These are phyloP conservation scores for Boletus reticuloceps DNA, from an alignment of 768 basidiomycete genomes.

Conservation along the genomic window DNA sequence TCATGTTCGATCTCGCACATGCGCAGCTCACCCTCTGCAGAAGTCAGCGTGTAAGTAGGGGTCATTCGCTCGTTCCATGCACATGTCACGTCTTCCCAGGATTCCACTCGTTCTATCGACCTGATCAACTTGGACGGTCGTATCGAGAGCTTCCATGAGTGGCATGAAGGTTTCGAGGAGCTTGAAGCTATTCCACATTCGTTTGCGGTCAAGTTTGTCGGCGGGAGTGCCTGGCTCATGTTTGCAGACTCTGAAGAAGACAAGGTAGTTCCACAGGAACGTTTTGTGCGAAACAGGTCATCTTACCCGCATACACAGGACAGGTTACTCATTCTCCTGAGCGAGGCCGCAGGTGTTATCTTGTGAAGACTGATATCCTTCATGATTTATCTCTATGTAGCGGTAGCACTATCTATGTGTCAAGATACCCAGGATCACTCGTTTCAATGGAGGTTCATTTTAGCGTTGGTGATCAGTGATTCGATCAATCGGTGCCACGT, in stretches of 20 bases:
- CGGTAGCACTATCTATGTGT: constrained; percentile 11
- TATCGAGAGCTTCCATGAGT: constrained; percentile 51
- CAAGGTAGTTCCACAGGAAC: constrained; percentile 40
- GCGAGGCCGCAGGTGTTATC: constrained; percentile 29
- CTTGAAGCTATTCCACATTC: constrained; percentile 63
- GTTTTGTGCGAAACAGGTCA: background rate
- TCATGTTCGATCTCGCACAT: constrained; percentile 47
- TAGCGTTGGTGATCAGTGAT: no score
- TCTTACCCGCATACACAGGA: constrained; percentile 18
- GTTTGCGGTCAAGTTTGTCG: constrained; percentile 61
- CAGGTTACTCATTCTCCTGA: constrained; percentile 26
- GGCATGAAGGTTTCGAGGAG: constrained; percentile 67
- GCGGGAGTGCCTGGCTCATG: constrained; percentile 52
- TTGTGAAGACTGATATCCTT: constrained; percentile 19
- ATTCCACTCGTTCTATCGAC: constrained; percentile 26
- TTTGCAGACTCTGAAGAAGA: constrained; percentile 63
- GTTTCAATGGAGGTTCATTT: constrained; percentile 1
- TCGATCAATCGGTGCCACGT: no score
- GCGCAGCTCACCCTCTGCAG: constrained; percentile 46
- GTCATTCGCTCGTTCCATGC: no score
- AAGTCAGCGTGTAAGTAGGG: constrained; percentile 44
- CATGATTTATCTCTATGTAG: constrained; percentile 13
- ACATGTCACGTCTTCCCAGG: constrained; percentile 22
- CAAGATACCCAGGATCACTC: constrained; percentile 10
- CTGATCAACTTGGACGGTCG: constrained; percentile 46